phyloP scores from a whole-genome alignment of 2,329 filamentous ascomycete genomes.

The Ramichloridium luteum region DNA sequence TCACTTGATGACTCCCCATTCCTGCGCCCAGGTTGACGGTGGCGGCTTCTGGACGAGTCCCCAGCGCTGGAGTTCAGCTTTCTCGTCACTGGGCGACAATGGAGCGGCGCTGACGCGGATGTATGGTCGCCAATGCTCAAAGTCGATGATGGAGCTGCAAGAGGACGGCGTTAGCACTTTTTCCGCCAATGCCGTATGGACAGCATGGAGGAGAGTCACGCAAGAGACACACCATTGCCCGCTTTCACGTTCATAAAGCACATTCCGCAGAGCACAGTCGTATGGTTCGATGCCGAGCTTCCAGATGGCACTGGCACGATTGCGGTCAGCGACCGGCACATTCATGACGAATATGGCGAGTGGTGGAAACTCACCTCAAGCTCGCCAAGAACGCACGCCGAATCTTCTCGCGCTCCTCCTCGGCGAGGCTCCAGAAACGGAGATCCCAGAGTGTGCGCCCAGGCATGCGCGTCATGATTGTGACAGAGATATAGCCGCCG shows the following conservation, averaged over 20 bases:
- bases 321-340: conserved; percentile 2
- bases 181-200: too few species aligned
- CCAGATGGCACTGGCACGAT: conserved; percentile 13
- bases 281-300: conserved; percentile 18
- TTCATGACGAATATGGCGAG: too few species aligned
- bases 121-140: conserved; percentile 18
- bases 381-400: conserved; percentile 14
- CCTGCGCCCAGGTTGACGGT: conserved; percentile 12
- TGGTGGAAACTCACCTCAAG: conserved; percentile 13
- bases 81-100: conserved; percentile 10
- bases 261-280: conserved; percentile 22
- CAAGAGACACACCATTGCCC: too few species aligned
- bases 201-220: too few species aligned
- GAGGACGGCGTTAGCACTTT: too few species aligned
- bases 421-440: conserved; percentile 19
- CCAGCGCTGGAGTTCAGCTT: conserved; percentile 19
- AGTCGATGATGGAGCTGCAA: conserved; percentile 20
- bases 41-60: conserved; percentile 18
- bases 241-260: conserved; percentile 19
- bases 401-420: conserved; percentile 13
- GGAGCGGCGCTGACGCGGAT: not conserved
- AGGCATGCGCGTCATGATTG: conserved; percentile 20
- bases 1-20: too few species aligned
- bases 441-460: conserved; percentile 19
- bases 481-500: conserved; percentile 20